A percentile compares a stretch with the other conserved stretches of the same genome.
phyloP scores from a whole-genome alignment of 2,329 filamentous ascomycete genomes.

The Calonectria henricotiae region DNA sequence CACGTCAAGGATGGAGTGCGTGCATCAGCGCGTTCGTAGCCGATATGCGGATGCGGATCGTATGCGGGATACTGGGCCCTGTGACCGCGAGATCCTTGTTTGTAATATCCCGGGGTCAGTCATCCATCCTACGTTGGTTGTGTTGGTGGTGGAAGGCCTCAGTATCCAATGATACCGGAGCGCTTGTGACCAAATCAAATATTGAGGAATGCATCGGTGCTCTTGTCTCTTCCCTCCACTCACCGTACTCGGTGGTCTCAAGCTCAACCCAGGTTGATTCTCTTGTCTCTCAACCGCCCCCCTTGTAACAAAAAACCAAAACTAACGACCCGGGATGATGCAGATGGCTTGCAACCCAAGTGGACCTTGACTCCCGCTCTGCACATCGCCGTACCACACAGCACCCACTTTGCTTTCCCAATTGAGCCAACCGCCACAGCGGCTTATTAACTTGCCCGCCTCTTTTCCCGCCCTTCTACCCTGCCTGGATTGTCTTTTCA shows the following conservation, averaged over 20 bases:
- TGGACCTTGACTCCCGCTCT: conserved; percentile 29
- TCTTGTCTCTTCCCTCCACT: conserved; percentile 16
- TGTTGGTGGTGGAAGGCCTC: conserved; percentile 18
- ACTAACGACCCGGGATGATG: conserved; percentile 30
- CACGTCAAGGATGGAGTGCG: conserved; percentile 17
- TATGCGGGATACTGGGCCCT: conserved; percentile 24
- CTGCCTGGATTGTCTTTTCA: background rate
- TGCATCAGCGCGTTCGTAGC: conserved; percentile 11
- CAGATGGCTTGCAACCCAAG: conserved; percentile 33
- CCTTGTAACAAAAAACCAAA: conserved; percentile 4
- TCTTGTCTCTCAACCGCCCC: background rate
- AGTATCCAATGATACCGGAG: conserved; percentile 15
- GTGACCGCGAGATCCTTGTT: conserved; percentile 25
- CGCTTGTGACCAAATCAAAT: conserved; percentile 4
- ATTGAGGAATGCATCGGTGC: background rate
- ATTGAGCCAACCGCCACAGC: conserved; percentile 35
- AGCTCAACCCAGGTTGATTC: background rate
- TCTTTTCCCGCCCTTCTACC: conserved; percentile 16
- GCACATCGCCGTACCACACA: conserved; percentile 7
- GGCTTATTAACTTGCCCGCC: conserved; percentile 35
- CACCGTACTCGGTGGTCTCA: background rate
- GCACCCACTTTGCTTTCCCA: conserved; percentile 21
- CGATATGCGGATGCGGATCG: conserved; percentile 29
- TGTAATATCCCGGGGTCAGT: conserved; percentile 11
- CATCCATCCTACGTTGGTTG: background rate